phyloP scores from a whole-genome alignment of 2,329 filamentous ascomycete species.

The Furcasterigmium sp. region DNA sequence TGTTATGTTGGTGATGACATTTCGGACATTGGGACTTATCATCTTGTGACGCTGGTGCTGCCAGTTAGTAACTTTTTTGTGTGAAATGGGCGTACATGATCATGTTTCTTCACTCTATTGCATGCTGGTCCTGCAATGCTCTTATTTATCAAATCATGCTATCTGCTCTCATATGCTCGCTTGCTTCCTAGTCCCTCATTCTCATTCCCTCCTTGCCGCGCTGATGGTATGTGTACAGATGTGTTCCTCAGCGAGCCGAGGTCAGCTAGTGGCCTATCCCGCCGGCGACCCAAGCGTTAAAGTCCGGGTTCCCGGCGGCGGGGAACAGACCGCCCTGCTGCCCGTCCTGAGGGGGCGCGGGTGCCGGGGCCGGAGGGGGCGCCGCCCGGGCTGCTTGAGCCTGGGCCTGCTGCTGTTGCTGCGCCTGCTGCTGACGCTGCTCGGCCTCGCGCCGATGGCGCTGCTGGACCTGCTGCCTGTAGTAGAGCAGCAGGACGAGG shows the following conservation, averaged over 20 bases:
- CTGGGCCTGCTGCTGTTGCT: conserved; percentile 13
- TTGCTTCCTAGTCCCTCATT: too few species aligned
- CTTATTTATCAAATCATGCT: too few species aligned
- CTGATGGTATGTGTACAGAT: neutral
- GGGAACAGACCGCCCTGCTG: conserved; percentile 30
- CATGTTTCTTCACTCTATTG: too few species aligned
- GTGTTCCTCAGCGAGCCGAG: too few species aligned
- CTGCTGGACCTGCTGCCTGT: conserved; percentile 66
- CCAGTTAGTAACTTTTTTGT: too few species aligned
- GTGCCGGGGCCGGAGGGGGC: conserved; percentile 31
- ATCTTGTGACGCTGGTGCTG: too few species aligned
- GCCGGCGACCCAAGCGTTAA: conserved; percentile 58
- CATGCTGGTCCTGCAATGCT: too few species aligned
- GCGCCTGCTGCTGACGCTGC: conserved; percentile 22
- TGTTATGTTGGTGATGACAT: too few species aligned
- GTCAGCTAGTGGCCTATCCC: conserved; percentile 55
- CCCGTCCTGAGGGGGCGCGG: conserved; percentile 6
- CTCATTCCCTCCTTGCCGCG: too few species aligned
- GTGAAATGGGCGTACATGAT: too few species aligned
- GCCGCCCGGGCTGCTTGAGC: neutral
- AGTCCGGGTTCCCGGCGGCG: conserved; percentile 61
- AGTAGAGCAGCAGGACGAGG: conserved; percentile 75
- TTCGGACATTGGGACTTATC: too few species aligned
- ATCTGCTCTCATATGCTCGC: too few species aligned
- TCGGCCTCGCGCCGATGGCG: conserved; percentile 37